Conservation (phyloP, 805 yeast genomes). For the Metschnikowia bowlesiae region DNA sequence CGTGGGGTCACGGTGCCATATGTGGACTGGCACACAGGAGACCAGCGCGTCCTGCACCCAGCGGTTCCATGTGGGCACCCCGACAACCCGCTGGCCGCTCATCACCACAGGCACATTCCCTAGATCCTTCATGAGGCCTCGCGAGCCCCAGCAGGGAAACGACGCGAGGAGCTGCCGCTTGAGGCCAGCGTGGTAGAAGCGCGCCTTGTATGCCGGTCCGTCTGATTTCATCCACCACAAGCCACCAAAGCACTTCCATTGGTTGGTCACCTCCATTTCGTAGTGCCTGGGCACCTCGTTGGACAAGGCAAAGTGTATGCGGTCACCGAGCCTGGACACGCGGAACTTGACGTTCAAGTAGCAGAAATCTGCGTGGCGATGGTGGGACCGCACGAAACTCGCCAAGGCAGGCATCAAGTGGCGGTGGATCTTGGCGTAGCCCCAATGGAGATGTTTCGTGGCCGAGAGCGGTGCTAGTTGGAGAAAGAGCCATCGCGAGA, state of each 20-base stretch:
- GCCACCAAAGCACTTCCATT: constrained; percentile 11
- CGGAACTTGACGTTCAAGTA: neutral
- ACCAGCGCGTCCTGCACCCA: neutral
- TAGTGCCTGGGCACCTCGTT: neutral
- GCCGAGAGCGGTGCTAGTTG: constrained; percentile 27
- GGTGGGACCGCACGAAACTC: neutral
- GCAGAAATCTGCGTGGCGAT: neutral
- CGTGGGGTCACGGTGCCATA: too few relatives aligned
- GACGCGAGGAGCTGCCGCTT: neutral
- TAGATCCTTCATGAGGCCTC: neutral
- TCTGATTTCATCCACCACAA: constrained; percentile 15
- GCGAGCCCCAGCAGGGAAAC: neutral
- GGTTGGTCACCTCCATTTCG: neutral
- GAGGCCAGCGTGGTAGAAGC: constrained; percentile 1
- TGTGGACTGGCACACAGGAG: neutral
- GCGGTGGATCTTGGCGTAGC: constrained; percentile 35
- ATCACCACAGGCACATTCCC: constrained; percentile 1
- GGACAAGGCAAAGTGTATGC: neutral
- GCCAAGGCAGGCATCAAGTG: constrained; percentile 23
- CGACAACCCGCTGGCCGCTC: neutral
- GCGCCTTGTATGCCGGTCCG: neutral
- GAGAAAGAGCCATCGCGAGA: constrained; percentile 29
- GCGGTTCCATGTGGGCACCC: neutral
- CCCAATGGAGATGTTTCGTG: constrained; percentile 35
- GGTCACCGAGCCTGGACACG: neutral